Percentiles rank a stretch among this genome's conserved stretches.
Conservation (phyloP, 768 basidiomycete species). For the Amanita fuliginea region DNA sequence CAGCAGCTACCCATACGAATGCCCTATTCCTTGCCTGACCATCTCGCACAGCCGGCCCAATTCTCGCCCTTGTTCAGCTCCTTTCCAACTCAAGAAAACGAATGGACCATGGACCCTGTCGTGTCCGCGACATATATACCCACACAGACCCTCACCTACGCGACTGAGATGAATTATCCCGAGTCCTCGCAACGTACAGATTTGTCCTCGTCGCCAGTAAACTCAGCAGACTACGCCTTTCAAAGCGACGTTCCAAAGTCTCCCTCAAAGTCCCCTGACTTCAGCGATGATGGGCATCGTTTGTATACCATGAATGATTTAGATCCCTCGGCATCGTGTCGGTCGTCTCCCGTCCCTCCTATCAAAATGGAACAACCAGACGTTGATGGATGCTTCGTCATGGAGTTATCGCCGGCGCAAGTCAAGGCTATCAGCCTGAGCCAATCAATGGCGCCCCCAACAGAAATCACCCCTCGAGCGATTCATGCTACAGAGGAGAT, state of each 20-base stretch:
- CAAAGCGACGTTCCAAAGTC: conserved; percentile 13
- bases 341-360: conserved; percentile 8
- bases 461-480: conserved; percentile 64
- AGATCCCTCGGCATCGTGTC: conserved; percentile 9
- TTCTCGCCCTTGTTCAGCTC: not conserved
- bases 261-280: conserved; percentile 12
- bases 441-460: conserved; percentile 40
- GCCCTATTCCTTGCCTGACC: not conserved
- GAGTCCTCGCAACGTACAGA: conserved; percentile 13
- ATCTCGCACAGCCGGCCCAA: not conserved
- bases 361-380: conserved; percentile 32
- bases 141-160: not conserved
- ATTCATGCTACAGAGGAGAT: conserved; percentile 62
- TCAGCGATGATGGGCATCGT: conserved; percentile 4
- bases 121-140: not conserved
- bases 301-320: conserved; percentile 5
- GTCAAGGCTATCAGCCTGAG: conserved; percentile 12
- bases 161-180: conserved; percentile 11
- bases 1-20: not conserved
- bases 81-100: not conserved
- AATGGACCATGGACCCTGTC: not conserved
- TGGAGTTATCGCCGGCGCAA: conserved; percentile 24
- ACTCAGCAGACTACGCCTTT: conserved; percentile 7
- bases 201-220: conserved; percentile 7
- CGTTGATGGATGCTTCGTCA: conserved; percentile 29